These are phyloP conservation scores for Amphichorda felina DNA, from an alignment of 2,329 filamentous ascomycete species.

Conservation along the genomic window DNA sequence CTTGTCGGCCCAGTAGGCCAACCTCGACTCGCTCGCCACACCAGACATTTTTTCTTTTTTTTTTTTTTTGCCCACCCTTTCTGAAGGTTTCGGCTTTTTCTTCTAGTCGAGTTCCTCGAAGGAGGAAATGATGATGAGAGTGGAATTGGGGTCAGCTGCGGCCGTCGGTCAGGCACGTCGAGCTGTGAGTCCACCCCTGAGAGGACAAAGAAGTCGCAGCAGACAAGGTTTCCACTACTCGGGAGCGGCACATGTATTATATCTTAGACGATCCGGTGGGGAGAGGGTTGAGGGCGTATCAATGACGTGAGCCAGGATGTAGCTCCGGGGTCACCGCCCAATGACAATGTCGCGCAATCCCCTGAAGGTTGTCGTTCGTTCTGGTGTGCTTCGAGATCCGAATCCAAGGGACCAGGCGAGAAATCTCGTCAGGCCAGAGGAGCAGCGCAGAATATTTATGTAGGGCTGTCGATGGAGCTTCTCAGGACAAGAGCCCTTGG, in stretches of 20 bases:
- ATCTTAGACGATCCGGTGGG: too few species aligned
- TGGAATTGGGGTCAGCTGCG: neutral
- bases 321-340: neutral
- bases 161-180: neutral
- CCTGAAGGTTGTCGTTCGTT: too few species aligned
- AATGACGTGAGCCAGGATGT: constrained; percentile 6
- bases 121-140: neutral
- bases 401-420: too few species aligned
- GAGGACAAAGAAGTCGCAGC: too few species aligned
- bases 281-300: neutral
- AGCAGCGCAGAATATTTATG: too few species aligned
- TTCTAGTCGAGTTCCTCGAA: neutral
- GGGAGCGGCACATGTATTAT: too few species aligned
- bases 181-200: neutral
- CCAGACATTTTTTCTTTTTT: constrained; percentile 1
- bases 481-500: too few species aligned
- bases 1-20: constrained; percentile 39
- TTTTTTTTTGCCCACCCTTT: neutral
- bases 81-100: neutral
- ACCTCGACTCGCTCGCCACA: constrained; percentile 19
- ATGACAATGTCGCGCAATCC: neutral
- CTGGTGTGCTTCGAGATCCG: too few species aligned
- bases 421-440: too few species aligned
- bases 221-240: too few species aligned
- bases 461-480: too few species aligned